Conservation (phyloP, 352 stramenopile species). For the Pythium utonaiense region DNA sequence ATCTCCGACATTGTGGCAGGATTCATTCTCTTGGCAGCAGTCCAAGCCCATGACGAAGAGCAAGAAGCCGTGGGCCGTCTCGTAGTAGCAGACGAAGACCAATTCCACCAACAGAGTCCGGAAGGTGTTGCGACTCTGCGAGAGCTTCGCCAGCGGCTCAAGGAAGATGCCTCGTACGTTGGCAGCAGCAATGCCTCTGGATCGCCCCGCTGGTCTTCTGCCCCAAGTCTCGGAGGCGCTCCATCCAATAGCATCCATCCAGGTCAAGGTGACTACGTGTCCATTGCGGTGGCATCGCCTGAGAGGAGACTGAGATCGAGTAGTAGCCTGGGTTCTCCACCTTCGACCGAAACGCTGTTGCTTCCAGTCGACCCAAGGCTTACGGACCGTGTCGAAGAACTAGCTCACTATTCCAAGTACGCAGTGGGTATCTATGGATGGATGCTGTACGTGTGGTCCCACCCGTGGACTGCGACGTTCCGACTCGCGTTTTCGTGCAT, state of each 20-base stretch:
- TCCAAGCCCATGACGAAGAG: constrained; percentile 76
- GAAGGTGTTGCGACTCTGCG: constrained; percentile 41
- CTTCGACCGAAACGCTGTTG: constrained; percentile 34
- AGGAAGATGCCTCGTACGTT: constrained; percentile 17
- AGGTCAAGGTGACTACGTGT: constrained; percentile 31
- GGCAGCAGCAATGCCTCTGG: constrained; percentile 12
- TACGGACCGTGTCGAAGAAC: constrained; percentile 44
- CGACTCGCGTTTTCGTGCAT: constrained; percentile 72
- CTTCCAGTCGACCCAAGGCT: constrained; percentile 44
- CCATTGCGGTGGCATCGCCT: constrained; percentile 47
- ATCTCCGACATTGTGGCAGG: constrained; percentile 86
- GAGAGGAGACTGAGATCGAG: not conserved
- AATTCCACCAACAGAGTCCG: not conserved
- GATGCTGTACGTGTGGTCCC: constrained; percentile 90
- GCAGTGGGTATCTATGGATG: constrained; percentile 85
- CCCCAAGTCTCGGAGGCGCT: not conserved
- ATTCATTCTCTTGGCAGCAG: constrained; percentile 75
- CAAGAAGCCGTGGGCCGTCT: constrained; percentile 22
- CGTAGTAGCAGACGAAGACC: constrained; percentile 25
- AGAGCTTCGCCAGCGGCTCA: constrained; percentile 45
- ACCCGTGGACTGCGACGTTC: constrained; percentile 80
- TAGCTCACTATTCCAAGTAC: constrained; percentile 86
- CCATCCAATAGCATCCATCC: not conserved
- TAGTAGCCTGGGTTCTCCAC: constrained; percentile 15
- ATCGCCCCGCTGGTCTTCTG: not conserved